These are phyloP conservation scores for Xylona heveae DNA, from an alignment of 495 filamentous ascomycete species.

Conservation along the genomic window DNA sequence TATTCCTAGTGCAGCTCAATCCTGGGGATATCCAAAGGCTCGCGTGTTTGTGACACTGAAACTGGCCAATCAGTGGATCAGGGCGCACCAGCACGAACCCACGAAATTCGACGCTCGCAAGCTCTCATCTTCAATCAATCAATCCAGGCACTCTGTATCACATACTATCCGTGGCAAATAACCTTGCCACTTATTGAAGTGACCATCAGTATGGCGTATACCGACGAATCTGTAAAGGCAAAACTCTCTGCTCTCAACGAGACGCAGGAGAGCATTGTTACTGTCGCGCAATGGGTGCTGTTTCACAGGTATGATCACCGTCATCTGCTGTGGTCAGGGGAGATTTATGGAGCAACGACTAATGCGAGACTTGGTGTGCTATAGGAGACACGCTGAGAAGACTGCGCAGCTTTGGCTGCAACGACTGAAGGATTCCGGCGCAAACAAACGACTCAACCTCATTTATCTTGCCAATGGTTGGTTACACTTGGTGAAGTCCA, in stretches of 20 bases:
- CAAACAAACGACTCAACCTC: constrained; percentile 69
- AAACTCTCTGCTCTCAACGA: constrained; percentile 92
- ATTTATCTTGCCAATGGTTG: constrained; percentile 91
- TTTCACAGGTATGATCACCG: constrained; percentile 60
- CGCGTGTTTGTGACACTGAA: too few relatives aligned
- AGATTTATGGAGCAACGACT: constrained; percentile 3
- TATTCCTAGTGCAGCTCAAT: too few relatives aligned
- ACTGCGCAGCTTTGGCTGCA: constrained; percentile 81
- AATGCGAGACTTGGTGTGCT: too few relatives aligned
- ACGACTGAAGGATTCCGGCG: constrained; percentile 61
- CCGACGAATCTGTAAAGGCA: constrained; percentile 75
- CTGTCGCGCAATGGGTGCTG: constrained; percentile 96
- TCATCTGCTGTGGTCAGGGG: constrained; percentile 6
- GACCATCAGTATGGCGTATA: constrained; percentile 63
- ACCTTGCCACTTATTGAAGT: too few relatives aligned
- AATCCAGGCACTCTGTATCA: too few relatives aligned
- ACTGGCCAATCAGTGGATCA: too few relatives aligned
- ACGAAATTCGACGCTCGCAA: too few relatives aligned
- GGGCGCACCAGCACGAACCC: too few relatives aligned
- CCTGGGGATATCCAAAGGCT: too few relatives aligned
- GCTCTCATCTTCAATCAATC: not conserved
- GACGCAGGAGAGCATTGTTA: constrained; percentile 86
- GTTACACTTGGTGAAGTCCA: constrained; percentile 6
- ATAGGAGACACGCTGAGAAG: constrained; percentile 69
- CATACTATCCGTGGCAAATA: constrained; percentile 4